Evolutionary conservation across 2,329 filamentous ascomycete genomes (phyloP), one percentile per base, ranked within the genome.

Genomic region (Curvularia verruculosa): DNA sequence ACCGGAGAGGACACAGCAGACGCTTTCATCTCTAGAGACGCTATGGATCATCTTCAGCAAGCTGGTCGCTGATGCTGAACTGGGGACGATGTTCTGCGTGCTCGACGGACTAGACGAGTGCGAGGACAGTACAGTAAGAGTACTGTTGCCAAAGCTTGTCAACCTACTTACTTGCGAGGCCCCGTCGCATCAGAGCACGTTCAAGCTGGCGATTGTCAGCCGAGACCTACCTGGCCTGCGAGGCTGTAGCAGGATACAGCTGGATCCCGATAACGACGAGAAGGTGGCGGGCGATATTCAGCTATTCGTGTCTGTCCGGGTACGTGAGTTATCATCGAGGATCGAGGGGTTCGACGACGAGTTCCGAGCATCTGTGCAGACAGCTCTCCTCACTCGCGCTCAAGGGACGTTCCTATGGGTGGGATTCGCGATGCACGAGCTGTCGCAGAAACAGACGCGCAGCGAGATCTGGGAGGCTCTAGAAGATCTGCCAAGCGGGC

Each of bases 391-490:
- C 1, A 34, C 63, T 41, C 57, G 68, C 13, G 61, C 73, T 9
- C 46, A 71, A 47, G 71, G 70, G 6, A 76, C 28, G 5, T 29
- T 29, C 28, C n/a, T n/a, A n/a, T n/a, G n/a, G n/a, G n/a, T n/a
- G n/a, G n/a, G n/a, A n/a, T n/a, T n/a, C n/a, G n/a, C 68, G 21
- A 49, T 69, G 43, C 41, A 64, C 4, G 64, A 63, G 46, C 49
- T 68, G 28, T 40, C 12, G 15, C 46, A 47, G 44, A 54, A 63
- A 41, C 21, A n/a, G n/a, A 61, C 64, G 2, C 43, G 26, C 29
- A 58, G 12, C 29, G 41, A 60, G 23, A 40, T 67, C 2, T 29
- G 37, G 13, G 48, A 59, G 19, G 49, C 43, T 0, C 52, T 75
- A 15, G 29, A 62, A 7, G 36, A 29, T 13, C 53, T 72, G n/a